Base-by-base conservation (phyloP, 108 stramenopile genomes). In the Ochromonas danica region DNA sequence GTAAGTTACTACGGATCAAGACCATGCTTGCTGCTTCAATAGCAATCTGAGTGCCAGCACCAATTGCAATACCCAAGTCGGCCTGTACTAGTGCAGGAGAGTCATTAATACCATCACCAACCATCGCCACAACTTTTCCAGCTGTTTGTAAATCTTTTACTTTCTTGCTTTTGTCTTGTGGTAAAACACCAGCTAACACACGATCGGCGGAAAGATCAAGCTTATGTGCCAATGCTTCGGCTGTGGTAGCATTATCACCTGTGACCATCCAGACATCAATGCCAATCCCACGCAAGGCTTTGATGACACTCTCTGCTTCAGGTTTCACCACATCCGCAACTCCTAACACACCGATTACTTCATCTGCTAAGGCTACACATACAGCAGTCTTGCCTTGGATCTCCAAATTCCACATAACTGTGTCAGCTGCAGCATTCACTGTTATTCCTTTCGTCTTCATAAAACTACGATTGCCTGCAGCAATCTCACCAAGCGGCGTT, bases 31-130 rank as follows among this genome's bases (percentile, higher is more conserved):
- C 94, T 35, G 96, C 93, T 77, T 99, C 97, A 25, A 94, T 90
- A 30, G 98, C 98, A 78, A 86, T 82, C 71, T 85, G 79, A 17
- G 98, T 93, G 25, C 97, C 98, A 22, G 95, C 92, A 0, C 97
- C 98, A 25, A 99, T 91, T 33, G 93, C 94, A 10, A 98, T 91
- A 14, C 98, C 98, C 0, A 99, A 91, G 79, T 98, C 93, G 1
- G 96, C 92, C 78, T 86, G 87, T 40, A 94, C 95, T 63, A 99
- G 84, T 35, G 97, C 96, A n/a, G 96, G 91, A 6, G 94, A 85
- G 82, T 99, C 98, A 81, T 99, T 99, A 71, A 99, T 91, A 0
- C 98, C 98, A 80, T 99, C 98, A n/a, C 97, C 98, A 0, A 99
- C 95, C 84, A 98, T 90, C 39, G 92, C 94, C 25, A 97, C 94